Base-by-base conservation (phyloP, 2,329 filamentous ascomycete genomes). In the Colletotrichum neosansevieriae region DNA sequence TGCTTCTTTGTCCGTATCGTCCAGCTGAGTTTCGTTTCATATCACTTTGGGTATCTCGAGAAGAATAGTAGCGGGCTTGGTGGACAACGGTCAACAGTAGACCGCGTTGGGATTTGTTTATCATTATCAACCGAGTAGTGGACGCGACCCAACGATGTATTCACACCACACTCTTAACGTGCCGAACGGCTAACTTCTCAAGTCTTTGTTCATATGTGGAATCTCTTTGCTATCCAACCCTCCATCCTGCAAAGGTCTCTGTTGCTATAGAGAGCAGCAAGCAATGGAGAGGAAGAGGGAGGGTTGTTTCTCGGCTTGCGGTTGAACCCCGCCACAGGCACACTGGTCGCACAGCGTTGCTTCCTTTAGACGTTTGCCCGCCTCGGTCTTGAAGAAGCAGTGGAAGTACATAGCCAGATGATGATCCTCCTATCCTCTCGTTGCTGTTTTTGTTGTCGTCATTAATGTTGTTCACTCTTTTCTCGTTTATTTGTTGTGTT, bases 381-480 rank as follows among this genome's bases (percentile, higher is more conserved):
- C 21, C 56, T 21, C 21, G 3, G 15, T 58, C 38, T 9, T 40
- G 51, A 19, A 17, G 51, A 19, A 17, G 36, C 40, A 21, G 15
- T 32, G 32, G 36, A 29, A 63, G 32, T 61, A 61, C 57, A 61
- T 51, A 61, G 47, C 24, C 42, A 38, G 49, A n/a, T 15, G 15
- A 42, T 58, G n/a, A n/a, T 34, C 19, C n/a, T 42, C 44, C 9
- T 12, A 6, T 49, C n/a, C 29, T 4, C 19, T 53, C n/a, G 5
- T 12, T 32, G 3, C n/a, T 56, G 3, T 45, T 6, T 34, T 29
- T 44, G 15, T 42, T 50, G 53, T 29, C 29, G 7, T 29, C 6
- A 29, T 29, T 29, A 6, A 29, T 29, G 29, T 29, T 29, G 29
- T 9, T 29, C 7, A 29, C 29, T 29, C 29, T 29, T 29, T 29